Evolutionary conservation across 2,329 filamentous ascomycete species (phyloP).

Genomic region (Fulvia fulva): DNA sequence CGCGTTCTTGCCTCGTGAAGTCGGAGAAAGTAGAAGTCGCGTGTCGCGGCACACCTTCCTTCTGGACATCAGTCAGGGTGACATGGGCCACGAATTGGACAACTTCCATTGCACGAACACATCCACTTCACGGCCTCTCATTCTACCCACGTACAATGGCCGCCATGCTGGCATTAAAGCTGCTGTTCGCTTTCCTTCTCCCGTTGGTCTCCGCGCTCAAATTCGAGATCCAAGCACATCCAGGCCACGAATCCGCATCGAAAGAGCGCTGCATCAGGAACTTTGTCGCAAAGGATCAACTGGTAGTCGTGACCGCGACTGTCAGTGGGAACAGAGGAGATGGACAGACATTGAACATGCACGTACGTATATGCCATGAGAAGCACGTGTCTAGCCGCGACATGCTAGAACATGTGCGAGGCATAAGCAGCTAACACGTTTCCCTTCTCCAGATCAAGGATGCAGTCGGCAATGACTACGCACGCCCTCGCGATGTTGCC

Average conservation of each 20-base stretch:
- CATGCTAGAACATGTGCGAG: not conserved
- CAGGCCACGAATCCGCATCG: constrained; percentile 57
- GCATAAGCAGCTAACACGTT: not conserved
- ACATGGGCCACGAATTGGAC: not conserved
- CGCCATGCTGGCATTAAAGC: constrained; percentile 26
- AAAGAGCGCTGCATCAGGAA: constrained; percentile 92
- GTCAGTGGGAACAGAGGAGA: constrained; percentile 83
- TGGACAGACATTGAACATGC: constrained; percentile 89
- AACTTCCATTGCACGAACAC: not conserved
- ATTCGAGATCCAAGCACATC: constrained; percentile 79
- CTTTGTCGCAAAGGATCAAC: constrained; percentile 85
- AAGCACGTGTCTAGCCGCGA: not conserved
- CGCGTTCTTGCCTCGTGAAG: no score
- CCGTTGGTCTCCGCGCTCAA: constrained; percentile 66
- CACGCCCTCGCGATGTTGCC: constrained; percentile 80
- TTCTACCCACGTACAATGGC: constrained; percentile 4
- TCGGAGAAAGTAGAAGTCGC: not conserved
- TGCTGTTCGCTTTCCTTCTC: constrained; percentile 38
- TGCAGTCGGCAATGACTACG: constrained; percentile 93
- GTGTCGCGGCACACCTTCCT: not conserved
- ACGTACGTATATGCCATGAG: constrained; percentile 58
- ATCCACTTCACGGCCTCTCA: not conserved
- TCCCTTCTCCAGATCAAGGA: constrained; percentile 71
- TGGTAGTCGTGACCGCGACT: constrained; percentile 92
- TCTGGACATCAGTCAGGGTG: not conserved